phyloP scores from a whole-genome alignment of 2,329 filamentous ascomycete species.

The Pseudonectria foliicola region DNA sequence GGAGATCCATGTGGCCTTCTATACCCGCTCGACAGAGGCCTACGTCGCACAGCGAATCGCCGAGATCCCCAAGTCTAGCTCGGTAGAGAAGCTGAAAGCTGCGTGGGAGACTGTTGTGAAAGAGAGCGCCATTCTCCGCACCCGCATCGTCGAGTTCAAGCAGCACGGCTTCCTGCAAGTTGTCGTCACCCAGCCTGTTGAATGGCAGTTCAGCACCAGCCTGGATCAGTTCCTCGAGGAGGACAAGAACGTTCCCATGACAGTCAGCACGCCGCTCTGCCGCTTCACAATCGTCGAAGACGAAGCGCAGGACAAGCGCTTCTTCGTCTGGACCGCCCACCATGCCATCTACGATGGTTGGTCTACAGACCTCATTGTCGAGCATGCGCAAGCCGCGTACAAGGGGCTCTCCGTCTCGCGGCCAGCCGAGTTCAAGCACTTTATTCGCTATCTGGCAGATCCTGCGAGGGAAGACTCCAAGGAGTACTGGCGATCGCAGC shows the following conservation, averaged over 20 bases:
- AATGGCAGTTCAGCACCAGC: conserved; percentile 24
- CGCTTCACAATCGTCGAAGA: conserved; percentile 33
- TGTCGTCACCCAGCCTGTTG: conserved; percentile 32
- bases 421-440: conserved; percentile 21
- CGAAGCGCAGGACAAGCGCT: conserved; percentile 21
- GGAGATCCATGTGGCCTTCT: conserved; percentile 45
- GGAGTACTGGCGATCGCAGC: conserved; percentile 18
- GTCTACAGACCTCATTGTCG: conserved; percentile 19
- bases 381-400: conserved; percentile 16
- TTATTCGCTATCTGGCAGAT: conserved; percentile 15
- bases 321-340: conserved; percentile 25
- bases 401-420: conserved; percentile 11
- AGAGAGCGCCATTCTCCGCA: conserved; percentile 36
- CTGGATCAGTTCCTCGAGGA: conserved; percentile 32
- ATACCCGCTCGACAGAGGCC: conserved; percentile 38
- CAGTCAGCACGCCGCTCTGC: conserved; percentile 34
- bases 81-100: conserved; percentile 28
- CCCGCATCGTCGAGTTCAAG: conserved; percentile 39
- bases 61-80: conserved; percentile 27
- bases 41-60: conserved; percentile 44
- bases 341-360: conserved; percentile 28
- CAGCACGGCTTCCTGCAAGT: conserved; percentile 36
- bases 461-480: conserved; percentile 13
- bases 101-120: conserved; percentile 34
- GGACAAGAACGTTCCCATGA: conserved; percentile 32